These are phyloP conservation scores for Xylaria sp. DNA, from an alignment of 2,329 filamentous ascomycete genomes.

Conservation along the genomic window DNA sequence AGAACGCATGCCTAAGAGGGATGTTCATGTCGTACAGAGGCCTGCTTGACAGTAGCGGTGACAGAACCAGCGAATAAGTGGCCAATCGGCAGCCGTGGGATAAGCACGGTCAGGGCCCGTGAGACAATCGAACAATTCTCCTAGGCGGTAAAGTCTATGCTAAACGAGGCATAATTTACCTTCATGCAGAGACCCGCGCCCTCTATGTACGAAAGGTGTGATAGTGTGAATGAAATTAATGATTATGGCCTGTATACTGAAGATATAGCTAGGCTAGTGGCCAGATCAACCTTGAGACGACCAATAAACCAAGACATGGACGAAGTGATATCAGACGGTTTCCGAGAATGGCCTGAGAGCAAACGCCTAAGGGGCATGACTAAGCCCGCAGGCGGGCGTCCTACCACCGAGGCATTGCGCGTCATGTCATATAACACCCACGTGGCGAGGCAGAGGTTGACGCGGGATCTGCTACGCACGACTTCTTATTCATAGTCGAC, in stretches of 20 bases:
- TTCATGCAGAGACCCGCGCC: conserved; percentile 1
- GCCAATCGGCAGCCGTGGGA: neutral
- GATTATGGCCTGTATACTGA: neutral
- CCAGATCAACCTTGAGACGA: neutral
- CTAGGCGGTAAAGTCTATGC: neutral
- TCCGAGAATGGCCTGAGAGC: conserved; percentile 11
- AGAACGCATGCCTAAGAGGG: no score
- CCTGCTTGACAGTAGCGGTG: no score
- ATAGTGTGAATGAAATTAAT: neutral
- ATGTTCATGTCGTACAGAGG: no score
- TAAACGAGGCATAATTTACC: neutral
- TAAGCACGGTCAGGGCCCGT: neutral
- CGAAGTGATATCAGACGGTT: conserved; percentile 7
- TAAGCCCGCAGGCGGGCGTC: conserved; percentile 9
- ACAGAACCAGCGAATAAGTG: neutral
- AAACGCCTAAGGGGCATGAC: conserved; percentile 7
- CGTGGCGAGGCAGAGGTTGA: conserved; percentile 20
- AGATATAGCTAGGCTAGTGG: neutral
- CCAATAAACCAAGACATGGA: conserved; percentile 16
- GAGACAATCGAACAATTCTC: neutral
- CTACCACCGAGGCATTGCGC: conserved; percentile 12
- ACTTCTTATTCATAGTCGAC: conserved; percentile 10
- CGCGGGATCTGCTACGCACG: conserved; percentile 8
- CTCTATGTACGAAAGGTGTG: conserved; percentile 1
- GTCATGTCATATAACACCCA: conserved; percentile 19